phyloP scores from a whole-genome alignment of 75 land plant genomes.

The Ceratopteris richardii region DNA sequence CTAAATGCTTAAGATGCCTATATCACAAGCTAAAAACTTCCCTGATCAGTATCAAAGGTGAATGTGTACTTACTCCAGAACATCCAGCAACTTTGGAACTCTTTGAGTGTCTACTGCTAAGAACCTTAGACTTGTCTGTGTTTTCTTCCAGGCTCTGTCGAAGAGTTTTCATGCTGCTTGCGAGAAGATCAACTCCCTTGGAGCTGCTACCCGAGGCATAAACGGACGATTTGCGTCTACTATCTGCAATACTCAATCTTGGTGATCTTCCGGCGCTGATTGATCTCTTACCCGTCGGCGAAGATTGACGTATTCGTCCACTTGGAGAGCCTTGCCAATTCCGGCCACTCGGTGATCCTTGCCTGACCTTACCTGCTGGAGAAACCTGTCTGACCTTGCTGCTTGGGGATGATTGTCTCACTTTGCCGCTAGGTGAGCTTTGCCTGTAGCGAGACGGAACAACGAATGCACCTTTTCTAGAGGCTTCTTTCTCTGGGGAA shows the following conservation, averaged over 20 bases:
- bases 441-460: conserved; percentile 80
- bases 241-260: not conserved
- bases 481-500: not conserved
- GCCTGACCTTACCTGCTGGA: conserved; percentile 4
- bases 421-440: conserved; percentile 51
- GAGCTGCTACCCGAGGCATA: not conserved
- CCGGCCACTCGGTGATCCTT: not conserved
- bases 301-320: not conserved
- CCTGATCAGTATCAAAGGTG: too few species aligned
- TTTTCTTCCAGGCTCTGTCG: not conserved
- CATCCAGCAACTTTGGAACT: too few species aligned
- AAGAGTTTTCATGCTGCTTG: not conserved
- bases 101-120: too few species aligned
- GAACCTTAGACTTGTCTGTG: not conserved
- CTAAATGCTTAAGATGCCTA: too few species aligned
- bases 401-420: conserved; percentile 28
- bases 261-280: conserved; percentile 1
- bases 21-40: too few species aligned
- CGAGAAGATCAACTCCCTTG: not conserved
- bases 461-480: conserved; percentile 43
- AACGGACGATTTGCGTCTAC: conserved; percentile 1
- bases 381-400: conserved; percentile 24
- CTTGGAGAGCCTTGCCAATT: conserved; percentile 4
- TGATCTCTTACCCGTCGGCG: conserved; percentile 3
- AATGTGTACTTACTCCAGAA: too few species aligned